phyloP scores from a whole-genome alignment of 768 basidiomycete species.

The Mycena capillaripes region DNA sequence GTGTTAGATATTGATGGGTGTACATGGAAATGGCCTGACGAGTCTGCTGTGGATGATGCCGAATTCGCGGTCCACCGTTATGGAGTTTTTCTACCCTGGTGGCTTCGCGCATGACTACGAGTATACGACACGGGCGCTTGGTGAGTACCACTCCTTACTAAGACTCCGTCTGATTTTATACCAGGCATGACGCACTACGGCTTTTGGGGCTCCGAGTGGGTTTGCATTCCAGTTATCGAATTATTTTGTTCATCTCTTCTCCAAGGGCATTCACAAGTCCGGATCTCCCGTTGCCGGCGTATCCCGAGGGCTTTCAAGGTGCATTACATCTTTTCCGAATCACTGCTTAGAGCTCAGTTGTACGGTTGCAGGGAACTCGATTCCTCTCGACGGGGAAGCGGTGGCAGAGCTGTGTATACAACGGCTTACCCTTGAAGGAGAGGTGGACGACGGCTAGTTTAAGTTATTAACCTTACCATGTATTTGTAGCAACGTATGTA shows the following conservation, averaged over 20 bases:
- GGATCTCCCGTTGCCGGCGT: conserved; percentile 74
- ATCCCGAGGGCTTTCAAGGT: conserved; percentile 88
- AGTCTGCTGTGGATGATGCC: conserved; percentile 95
- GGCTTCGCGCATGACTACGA: conserved; percentile 93
- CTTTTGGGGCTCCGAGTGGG: conserved; percentile 85
- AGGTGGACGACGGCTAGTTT: conserved; percentile 65
- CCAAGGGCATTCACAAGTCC: conserved; percentile 82
- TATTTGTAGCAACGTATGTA: neutral
- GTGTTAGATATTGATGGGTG: conserved; percentile 90
- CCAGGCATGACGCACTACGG: conserved; percentile 78
- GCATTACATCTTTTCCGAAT: neutral
- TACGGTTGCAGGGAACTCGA: conserved; percentile 66
- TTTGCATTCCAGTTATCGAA: conserved; percentile 14
- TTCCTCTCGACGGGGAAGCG: conserved; percentile 82
- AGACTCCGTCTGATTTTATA: neutral
- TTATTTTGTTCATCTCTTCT: neutral
- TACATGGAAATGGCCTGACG: conserved; percentile 94
- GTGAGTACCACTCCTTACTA: conserved; percentile 40
- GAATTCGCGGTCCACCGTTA: conserved; percentile 84
- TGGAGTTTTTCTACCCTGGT: conserved; percentile 90
- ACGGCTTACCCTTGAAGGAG: conserved; percentile 67
- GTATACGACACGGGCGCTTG: conserved; percentile 83
- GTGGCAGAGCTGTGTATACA: conserved; percentile 76
- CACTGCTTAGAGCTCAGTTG: neutral
- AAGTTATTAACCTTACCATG: neutral